phyloP scores from a whole-genome alignment of 331 rosid genomes.

The Erythrophleum ivorense region DNA sequence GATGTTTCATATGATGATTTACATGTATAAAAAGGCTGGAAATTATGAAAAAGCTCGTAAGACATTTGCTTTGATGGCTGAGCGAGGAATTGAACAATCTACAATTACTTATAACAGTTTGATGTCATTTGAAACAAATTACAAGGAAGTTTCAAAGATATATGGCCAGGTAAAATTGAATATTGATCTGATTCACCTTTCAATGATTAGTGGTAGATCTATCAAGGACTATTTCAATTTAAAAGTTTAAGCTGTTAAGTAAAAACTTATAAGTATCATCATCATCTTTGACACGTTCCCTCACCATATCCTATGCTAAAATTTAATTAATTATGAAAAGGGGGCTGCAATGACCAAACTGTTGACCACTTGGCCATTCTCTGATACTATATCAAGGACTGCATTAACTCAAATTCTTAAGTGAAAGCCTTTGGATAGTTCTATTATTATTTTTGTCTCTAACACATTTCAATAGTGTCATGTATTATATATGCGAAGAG shows the following conservation, averaged over 20 bases:
- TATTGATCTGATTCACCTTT: conserved; percentile 28
- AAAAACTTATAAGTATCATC: neutral
- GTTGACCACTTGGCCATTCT: neutral
- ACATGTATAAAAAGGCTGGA: conserved; percentile 88
- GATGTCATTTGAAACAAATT: conserved; percentile 87
- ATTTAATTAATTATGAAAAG: neutral
- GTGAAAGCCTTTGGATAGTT: neutral
- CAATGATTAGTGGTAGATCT: neutral
- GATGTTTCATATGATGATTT: conserved; percentile 96
- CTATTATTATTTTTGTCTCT: no score
- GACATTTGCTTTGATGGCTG: conserved; percentile 76
- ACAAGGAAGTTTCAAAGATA: conserved; percentile 89
- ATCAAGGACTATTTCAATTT: neutral
- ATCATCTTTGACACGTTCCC: neutral
- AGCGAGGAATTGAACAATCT: conserved; percentile 71
- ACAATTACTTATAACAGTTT: conserved; percentile 89
- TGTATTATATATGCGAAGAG: neutral
- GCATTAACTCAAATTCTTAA: neutral
- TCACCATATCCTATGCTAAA: neutral
- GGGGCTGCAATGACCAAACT: neutral
- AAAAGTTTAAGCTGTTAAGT: neutral
- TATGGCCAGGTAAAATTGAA: conserved; percentile 80
- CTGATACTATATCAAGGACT: neutral
- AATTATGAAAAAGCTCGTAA: conserved; percentile 87
- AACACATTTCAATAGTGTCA: neutral